Evolutionary conservation across 179 eudicot species (phyloP), one percentile per base, ranked within the genome.

Genomic region (Beta macrorhiza): DNA sequence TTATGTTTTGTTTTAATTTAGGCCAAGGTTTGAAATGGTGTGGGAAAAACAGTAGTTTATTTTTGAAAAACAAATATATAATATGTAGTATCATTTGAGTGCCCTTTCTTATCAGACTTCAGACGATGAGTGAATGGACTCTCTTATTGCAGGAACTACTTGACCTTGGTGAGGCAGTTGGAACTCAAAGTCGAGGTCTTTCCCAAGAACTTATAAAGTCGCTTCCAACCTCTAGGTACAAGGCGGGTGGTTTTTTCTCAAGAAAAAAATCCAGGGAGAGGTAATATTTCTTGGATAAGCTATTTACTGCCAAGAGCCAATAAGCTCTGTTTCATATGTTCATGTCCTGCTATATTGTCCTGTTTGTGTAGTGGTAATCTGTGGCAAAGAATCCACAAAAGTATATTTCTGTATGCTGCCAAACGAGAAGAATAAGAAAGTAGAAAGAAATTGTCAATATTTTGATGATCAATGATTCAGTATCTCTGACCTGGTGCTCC

Each of bases 131-230:
- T 68, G 62, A 64, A 79, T 74, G 52, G 8, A 72, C 49, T 79
- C 44, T 69, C 61, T 49, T 78, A 64, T 75, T 84, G 69, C 74
- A 87, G 89, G 89, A 87, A 83, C 80, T 87, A 80, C 85, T 86
- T 72, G 88, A 86, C 44, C 68, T 86, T 17, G 88, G 88, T 13
- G 86, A 86, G 85, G 79, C 89, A 47, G 89, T 87, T 77, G 87
- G 89, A 69, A 87, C 87, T 77, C 78, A 87, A 68, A 84, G 84
- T 76, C 83, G 87, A 47, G 89, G 89, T 57, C 89, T 87, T n/a
- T 73, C 89, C 7, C 83, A 77, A 68, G 85, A 84, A 63, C 81
- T 84, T 58, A 84, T 87, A 78, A 84, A 82, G 78, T 77, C 69
- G 74, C 89, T 87, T 79, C 89, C 87, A 47, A 84, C 85, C 53